Evolutionary conservation across 1,284 basidiomycete species (phyloP).

Genomic region (Moniliophthora roreri): DNA sequence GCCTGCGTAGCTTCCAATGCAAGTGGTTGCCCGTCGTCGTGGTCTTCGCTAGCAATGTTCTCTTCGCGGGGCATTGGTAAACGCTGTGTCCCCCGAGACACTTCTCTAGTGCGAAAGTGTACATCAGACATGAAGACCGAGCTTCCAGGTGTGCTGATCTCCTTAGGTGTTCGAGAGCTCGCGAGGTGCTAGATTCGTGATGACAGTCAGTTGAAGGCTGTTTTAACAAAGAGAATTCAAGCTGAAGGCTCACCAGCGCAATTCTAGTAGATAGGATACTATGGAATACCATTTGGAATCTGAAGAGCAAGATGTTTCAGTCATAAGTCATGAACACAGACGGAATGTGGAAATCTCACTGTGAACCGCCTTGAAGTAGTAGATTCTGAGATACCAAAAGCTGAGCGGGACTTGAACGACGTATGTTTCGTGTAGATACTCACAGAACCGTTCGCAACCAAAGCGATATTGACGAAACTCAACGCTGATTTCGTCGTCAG

Average conservation of each 20-base stretch:
- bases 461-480: slow-evolving; percentile 20
- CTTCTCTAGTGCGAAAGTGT: background rate
- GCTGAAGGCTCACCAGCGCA: slow-evolving; percentile 15
- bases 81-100: no score
- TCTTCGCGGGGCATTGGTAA: no score
- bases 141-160: slow-evolving; percentile 11
- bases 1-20: no score
- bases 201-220: background rate
- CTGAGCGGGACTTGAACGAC: background rate
- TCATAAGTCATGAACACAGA: no score
- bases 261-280: slow-evolving; percentile 23
- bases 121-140: slow-evolving; percentile 4
- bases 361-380: slow-evolving; percentile 19
- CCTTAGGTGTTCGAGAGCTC: slow-evolving; percentile 7
- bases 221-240: background rate
- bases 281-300: slow-evolving; percentile 21
- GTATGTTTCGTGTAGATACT: background rate
- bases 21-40: no score
- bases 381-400: background rate
- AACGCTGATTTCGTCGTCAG: slow-evolving; percentile 11
- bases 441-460: slow-evolving; percentile 15
- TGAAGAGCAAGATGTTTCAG: slow-evolving; percentile 1
- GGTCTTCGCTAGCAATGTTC: no score
- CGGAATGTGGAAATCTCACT: slow-evolving; percentile 13
- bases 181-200: slow-evolving; percentile 9